Evolutionary conservation across 495 filamentous ascomycete species (phyloP), one percentile per base, ranked within the genome.

Genomic region (Tuber microsphaerosporum): DNA sequence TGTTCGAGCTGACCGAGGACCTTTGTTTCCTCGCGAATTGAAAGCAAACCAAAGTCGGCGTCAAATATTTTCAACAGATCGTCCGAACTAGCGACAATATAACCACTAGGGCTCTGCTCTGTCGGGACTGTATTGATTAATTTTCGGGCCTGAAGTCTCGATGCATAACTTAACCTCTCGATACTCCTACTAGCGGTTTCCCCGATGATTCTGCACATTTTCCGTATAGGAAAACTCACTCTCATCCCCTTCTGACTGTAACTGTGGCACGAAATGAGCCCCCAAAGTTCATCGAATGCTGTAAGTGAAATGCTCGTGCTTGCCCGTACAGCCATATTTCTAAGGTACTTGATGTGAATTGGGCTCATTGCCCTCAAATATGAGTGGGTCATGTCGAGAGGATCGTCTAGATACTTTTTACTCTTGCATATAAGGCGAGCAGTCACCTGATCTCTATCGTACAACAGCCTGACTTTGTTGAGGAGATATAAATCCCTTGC

Each of bases 271-370:
- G 93, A 89, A 31, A 97, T 93, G 46, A 97, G 85, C 0, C 94
- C 94, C 94, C 94, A 97, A 0, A 97, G 85, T 74, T 97, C 91
- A 75, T 88, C 86, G 81, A 95, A 94, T 0, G 91, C 91, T 74
- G 92, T 94, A 79, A 97, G 92, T 10, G 93, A 97, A 78, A 97
- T 94, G 9, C 94, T 97, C 93, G 97, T 97, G 75, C 92, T 96
- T 1, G 93, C 91, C 37, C 93, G 89, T 5, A 97, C 93, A 1
- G 89, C 89, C 94, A 97, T 97, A 82, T 97, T 92, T n/a, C 86
- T 87, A 2, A 97, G 86, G 76, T 97, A 97, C 80, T 96, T 96
- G 69, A 97, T 84, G 79, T 94, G 92, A 48, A 97, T 93, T 2
- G 94, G 93, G 0, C 92, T 94, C 87, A 97, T 97, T 44, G 94